Base-by-base conservation (phyloP, 2,329 filamentous ascomycete species). In the Penicillium janthinellum region DNA sequence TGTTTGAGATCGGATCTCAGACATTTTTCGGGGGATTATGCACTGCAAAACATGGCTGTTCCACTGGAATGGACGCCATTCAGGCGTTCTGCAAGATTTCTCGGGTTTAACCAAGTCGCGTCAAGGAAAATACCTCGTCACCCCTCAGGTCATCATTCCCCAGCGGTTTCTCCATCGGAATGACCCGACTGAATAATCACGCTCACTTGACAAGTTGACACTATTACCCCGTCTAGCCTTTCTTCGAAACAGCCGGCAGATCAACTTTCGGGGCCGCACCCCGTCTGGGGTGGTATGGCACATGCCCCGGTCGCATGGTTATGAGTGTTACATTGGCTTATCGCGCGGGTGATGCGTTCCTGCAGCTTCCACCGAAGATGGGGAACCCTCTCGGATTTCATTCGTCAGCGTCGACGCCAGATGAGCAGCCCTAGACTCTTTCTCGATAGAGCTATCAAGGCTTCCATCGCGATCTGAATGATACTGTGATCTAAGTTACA, bases 231-330 rank as follows among this genome's bases (percentile, higher is more conserved):
- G n/a, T 41, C 22, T 10, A 20, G 15, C 11, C 14, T 37, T 37
- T 44, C 11, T 54, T 34, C 7, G 17, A 12, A 35, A 45, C 5
- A 45, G 7, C 22, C 53, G 38, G 39, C 12, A 52, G 49, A 44
- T 44, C 39, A 45, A 25, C 17, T 31, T 44, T n/a, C 14, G 35
- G 48, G 45, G 44, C 49, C 22, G 22, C 37, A 28, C 25, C 25
- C 50, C 50, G 50, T 53, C 50, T 42, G 28, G 37, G 50, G 50
- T 53, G 37, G 34, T 31, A 50, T 50, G 56, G 56, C 60, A 67
- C 60, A 62, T 64, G 62, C 47, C 6, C 58, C 42, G 50, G 56
- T 61, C 64, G 56, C 64, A 66, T 67, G 65, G 64, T 41, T 7
- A 25, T 45, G 35, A n/a, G 51, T 61, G 64, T 65, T 65, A 67